Evolutionary conservation across 768 basidiomycete species (phyloP), one percentile per base, ranked within the genome.

Genomic region (Phanerodontia chrysosporium): DNA sequence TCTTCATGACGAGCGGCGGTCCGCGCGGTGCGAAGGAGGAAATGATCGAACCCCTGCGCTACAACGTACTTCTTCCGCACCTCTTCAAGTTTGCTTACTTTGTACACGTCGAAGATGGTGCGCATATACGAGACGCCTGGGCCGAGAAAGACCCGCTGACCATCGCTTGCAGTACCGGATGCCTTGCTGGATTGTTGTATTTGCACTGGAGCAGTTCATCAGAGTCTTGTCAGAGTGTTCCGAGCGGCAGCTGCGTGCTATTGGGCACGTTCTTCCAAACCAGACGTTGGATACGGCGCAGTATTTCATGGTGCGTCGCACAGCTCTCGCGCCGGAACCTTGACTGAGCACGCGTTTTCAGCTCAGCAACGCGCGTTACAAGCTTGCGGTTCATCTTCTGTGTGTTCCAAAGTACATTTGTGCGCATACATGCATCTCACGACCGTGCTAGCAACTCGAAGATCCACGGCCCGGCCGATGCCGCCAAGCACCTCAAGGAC

Each of bases 81-180:
- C 51, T 68, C n/a, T 69, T 66, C 59, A 60, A 51, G 30, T 68
- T 66, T 49, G 49, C 57, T 21, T 66, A 65, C 52, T 65, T 68
- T 32, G 58, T 42, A 21, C 51, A 55, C 30, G 49, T 44, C 7
- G 51, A 59, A 6, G 68, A 68, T 32, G 64, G 65, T 65, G 35
- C 24, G 35, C 24, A 27, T 42, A 30, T 30, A 32, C 14, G 14
- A n/a, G 28, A 35, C 13, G 13, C 13, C 6, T 35, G 32, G 7
- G 32, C 32, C 13, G 7, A 13, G 6, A 35, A 35, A 35, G 32
- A 35, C 32, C 7, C 32, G 6, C 32, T 35, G 32, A 6, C 7
- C 13, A 35, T n/a, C n/a, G n/a, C n/a, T 55, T 12, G 8, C 35
- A 69, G 68, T 66, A 18, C 63, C 65, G 3, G 59, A 53, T 22